Evolutionary conservation across 1,284 basidiomycete genomes (phyloP).

Genomic region (Cryptococcus sp.): DNA sequence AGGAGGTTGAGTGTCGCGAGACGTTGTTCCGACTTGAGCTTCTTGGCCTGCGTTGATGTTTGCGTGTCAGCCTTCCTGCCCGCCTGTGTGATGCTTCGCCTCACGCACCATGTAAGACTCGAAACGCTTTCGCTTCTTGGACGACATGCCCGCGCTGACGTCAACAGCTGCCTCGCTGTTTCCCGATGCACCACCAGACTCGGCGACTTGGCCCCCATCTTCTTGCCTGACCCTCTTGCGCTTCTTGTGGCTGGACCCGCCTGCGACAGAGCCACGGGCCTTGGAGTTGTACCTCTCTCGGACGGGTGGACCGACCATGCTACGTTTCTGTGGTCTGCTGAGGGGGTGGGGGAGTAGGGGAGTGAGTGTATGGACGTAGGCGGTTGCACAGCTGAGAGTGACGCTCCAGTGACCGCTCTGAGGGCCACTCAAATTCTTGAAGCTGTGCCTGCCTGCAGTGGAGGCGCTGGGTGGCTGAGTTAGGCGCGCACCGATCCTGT

Average conservation of each 20-base stretch:
- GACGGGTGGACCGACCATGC: conserved; percentile 41
- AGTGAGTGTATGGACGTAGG: too few species aligned
- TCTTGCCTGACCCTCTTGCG: conserved; percentile 41
- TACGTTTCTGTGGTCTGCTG: too few species aligned
- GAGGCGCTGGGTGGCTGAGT: too few species aligned
- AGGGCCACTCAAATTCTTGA: too few species aligned
- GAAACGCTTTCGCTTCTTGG: conserved; percentile 50
- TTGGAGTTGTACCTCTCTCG: conserved; percentile 48
- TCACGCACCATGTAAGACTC: conserved; percentile 56
- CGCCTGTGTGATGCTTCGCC: conserved; percentile 54
- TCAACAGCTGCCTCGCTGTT: conserved; percentile 18
- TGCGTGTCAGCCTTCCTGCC: not conserved
- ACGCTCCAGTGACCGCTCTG: too few species aligned
- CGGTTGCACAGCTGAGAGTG: too few species aligned
- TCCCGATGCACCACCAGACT: conserved; percentile 39
- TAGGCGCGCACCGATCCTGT: too few species aligned
- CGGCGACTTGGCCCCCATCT: conserved; percentile 41
- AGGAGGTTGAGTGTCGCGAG: conserved; percentile 42
- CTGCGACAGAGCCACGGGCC: conserved; percentile 44
- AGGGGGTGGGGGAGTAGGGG: too few species aligned
- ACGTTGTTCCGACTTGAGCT: conserved; percentile 46
- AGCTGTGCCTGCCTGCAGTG: too few species aligned
- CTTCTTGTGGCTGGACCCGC: conserved; percentile 45
- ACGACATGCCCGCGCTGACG: conserved; percentile 38
- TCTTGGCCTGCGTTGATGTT: conserved; percentile 37